Evolutionary conservation across 2,329 filamentous ascomycete genomes (phyloP), one percentile per base, ranked within the genome.

Genomic region (Fusarium sp.): DNA sequence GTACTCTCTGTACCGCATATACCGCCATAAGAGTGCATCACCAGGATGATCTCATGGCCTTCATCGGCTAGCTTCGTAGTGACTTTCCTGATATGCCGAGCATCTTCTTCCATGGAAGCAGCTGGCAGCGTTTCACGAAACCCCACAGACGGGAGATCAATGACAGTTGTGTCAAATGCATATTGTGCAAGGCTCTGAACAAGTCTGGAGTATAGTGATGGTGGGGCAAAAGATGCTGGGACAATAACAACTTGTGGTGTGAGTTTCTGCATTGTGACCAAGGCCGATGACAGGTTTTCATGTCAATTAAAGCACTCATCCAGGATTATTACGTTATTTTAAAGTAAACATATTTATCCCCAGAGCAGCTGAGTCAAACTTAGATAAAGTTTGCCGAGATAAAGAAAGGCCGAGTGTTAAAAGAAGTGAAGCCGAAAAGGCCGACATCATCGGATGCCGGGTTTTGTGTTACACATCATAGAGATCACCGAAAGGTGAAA

Each of bases 261-360:
- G 26, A 20, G 52, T 15, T 56, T 56, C 36, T 42, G 26, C 52
- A 56, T 56, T 3, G 7, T 42, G 26, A 55, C 4, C 1, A 10
- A 24, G 14, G 3, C 6, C 0, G 7, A 17, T 8, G 13, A 15
- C 17, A 5, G 6, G 17, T 17, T 5, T 38, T 9, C n/a, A 6
- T 20, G 20, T 12, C 2, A 26, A 0, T 13, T 14, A 2, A 22
- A 36, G n/a, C 3, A 4, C 12, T 12, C 6, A 7, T 22, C 10
- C 5, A 4, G 13, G 18, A 15, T 3, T 4, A 22, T 8, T 15
- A 5, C 6, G 12, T 3, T 12, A 36, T 3, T 28, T 52, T 24
- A 13, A 28, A 24, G 10, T 4, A 28, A 12, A 5, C 2, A 4
- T 0, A 0, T 26, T 10, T 1, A 14, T 9, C 3, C 3, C 1